Conservation (phyloP, 73 alveolate species). For the Paramecium octaurelia region DNA sequence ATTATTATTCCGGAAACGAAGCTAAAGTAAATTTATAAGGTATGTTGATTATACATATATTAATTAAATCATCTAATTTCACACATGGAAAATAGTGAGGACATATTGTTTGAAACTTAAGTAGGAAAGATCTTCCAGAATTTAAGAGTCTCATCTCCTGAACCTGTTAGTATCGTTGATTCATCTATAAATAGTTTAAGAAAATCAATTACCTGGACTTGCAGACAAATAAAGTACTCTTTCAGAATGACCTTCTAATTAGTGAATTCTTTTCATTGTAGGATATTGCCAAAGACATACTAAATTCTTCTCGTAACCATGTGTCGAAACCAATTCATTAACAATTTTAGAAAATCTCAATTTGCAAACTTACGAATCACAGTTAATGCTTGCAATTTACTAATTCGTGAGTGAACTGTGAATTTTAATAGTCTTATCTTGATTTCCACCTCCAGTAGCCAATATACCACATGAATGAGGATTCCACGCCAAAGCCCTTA, state of each 20-base stretch:
- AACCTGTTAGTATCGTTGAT: conserved; percentile 89
- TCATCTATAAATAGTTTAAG: not conserved
- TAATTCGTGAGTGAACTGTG: conserved; percentile 67
- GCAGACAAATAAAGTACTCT: conserved; percentile 96
- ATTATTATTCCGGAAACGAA: not conserved
- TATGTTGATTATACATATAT: not conserved
- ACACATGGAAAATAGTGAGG: conserved; percentile 16
- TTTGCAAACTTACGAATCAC: conserved; percentile 63
- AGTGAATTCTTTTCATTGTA: conserved; percentile 73
- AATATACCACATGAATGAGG: conserved; percentile 74
- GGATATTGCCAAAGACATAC: conserved; percentile 78
- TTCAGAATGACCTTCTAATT: conserved; percentile 96
- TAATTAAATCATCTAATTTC: conserved; percentile 40
- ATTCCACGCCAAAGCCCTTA: conserved; percentile 78
- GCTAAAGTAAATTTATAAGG: not conserved
- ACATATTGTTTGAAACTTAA: not conserved
- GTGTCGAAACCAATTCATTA: conserved; percentile 59
- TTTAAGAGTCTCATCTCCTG: conserved; percentile 99
- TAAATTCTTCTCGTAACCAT: conserved; percentile 56
- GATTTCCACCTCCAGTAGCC: conserved; percentile 77
- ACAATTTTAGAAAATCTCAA: conserved; percentile 32
- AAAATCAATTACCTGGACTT: conserved; percentile 93
- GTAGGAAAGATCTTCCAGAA: conserved; percentile 96
- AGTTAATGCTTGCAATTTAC: conserved; percentile 18
- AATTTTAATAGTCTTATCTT: conserved; percentile 72